Evolutionary conservation across 2,329 filamentous ascomycete genomes (phyloP), one percentile per base, ranked within the genome.

Genomic region (Fusarium albosuccineum): DNA sequence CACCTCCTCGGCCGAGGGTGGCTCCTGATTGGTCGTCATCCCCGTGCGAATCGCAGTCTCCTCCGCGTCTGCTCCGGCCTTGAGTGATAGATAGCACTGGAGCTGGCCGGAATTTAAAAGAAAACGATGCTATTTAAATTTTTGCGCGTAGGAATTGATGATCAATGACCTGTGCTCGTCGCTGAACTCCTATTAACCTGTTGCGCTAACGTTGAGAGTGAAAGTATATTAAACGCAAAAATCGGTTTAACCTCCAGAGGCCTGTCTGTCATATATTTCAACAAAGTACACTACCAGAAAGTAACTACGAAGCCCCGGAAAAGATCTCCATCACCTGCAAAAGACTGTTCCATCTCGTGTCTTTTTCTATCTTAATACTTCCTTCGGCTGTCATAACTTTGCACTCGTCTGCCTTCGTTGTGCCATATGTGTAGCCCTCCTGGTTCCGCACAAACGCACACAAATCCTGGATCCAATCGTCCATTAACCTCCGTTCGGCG

Each of bases 351-450:
- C 59, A 62, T 63, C 60, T 33, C 3, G 26, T 10, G 22, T 63
- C 60, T 2, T 56, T 49, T 9, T 54, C 33, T n/a, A 63, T n/a
- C 9, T 45, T 36, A 2, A 63, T 63, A 5, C 8, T 42, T 5
- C 60, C 60, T 10, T 51, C 56, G 1, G 50, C 17, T 1, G 49
- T 50, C 60, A 63, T 63, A n/a, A 60, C 60, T n/a, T 63, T 63
- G 33, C 55, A 60, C 16, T 63, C 60, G 3, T 42, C 45, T 7
- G 39, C 37, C 13, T 51, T 9, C 1, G 45, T 36, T 1, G 56
- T 63, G 11, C 56, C 60, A 13, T 55, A 63, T 10, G 17, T 2
- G 14, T 56, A 45, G 3, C 14, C 29, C 10, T 17, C 22, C 27
- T 60, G 30, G 13, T 39, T 16, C 9, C 48, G 41, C 5, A 63